A percentile compares a stretch with the other conserved stretches of the same genome.
These are phyloP conservation scores for Platismatia glauca DNA, from an alignment of 495 filamentous ascomycete genomes.

Conservation along the genomic window DNA sequence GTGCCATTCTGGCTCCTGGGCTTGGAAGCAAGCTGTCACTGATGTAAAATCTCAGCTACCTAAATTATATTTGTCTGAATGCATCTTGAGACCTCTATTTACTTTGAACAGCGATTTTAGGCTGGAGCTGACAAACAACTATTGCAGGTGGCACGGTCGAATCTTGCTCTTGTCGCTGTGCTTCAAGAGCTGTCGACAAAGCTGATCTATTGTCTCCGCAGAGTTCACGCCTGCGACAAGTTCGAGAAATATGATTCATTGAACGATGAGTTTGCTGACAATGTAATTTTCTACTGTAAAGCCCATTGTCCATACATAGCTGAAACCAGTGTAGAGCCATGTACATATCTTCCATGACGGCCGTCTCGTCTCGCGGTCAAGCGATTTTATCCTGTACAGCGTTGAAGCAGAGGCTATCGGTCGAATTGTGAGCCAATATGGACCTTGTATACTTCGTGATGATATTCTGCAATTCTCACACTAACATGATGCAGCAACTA, in stretches of 20 bases:
- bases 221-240: slow-evolving; percentile 89
- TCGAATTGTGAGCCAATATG: slow-evolving; percentile 73
- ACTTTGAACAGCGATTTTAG: background rate
- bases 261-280: slow-evolving; percentile 65
- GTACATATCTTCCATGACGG: slow-evolving; percentile 80
- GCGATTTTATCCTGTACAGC: slow-evolving; percentile 96
- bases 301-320: background rate
- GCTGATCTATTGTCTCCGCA: slow-evolving; percentile 32
- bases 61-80: slow-evolving; percentile 80
- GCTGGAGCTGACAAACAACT: background rate
- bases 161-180: background rate
- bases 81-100: background rate
- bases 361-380: slow-evolving; percentile 84
- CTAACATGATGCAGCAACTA: slow-evolving; percentile 59
- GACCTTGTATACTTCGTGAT: slow-evolving; percentile 64
- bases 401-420: slow-evolving; percentile 90
- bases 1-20: slow-evolving; percentile 45
- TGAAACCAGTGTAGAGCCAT: slow-evolving; percentile 46
- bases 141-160: background rate
- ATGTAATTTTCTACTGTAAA: slow-evolving; percentile 34
- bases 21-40: slow-evolving; percentile 51
- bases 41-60: slow-evolving; percentile 99
- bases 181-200: background rate
- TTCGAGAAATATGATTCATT: slow-evolving; percentile 74
- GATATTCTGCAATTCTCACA: slow-evolving; percentile 19